Evolutionary conservation across 2,329 filamentous ascomycete species (phyloP).

Genomic region (Truncatella angustata): DNA sequence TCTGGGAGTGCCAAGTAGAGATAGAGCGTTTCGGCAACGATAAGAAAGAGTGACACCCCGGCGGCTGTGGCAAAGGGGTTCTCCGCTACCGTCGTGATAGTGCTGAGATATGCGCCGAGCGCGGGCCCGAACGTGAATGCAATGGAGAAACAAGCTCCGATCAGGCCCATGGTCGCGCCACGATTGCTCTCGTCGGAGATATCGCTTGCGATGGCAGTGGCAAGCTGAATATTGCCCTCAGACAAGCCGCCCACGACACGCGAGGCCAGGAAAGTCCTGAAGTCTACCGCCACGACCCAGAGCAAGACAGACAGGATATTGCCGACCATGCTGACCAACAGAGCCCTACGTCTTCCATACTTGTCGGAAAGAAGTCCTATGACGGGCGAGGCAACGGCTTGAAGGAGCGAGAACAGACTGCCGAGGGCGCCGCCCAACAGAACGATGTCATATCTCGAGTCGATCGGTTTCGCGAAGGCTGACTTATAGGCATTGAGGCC

Average conservation of each 20-base stretch:
- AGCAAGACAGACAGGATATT: slow-evolving; percentile 92
- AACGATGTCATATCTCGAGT: slow-evolving; percentile 95
- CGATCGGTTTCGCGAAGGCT: slow-evolving; percentile 86
- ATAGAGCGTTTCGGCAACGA: slow-evolving; percentile 85
- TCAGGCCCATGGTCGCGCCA: slow-evolving; percentile 91
- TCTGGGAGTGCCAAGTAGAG: slow-evolving; percentile 84
- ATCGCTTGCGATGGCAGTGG: slow-evolving; percentile 93
- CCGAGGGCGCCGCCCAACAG: slow-evolving; percentile 90
- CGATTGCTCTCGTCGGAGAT: slow-evolving; percentile 84
- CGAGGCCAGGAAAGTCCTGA: slow-evolving; percentile 93
- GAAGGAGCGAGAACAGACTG: slow-evolving; percentile 85
- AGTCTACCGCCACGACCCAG: slow-evolving; percentile 92
- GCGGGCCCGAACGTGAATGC: slow-evolving; percentile 96
- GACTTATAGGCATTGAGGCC: slow-evolving; percentile 95
- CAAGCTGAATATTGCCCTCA: slow-evolving; percentile 95
- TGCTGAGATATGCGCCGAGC: slow-evolving; percentile 81
- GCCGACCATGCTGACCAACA: slow-evolving; percentile 87
- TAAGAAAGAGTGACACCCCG: slow-evolving; percentile 79
- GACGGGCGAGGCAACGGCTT: slow-evolving; percentile 87
- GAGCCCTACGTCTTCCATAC: slow-evolving; percentile 80
- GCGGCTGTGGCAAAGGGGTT: slow-evolving; percentile 96
- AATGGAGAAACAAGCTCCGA: slow-evolving; percentile 94
- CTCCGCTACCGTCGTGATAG: slow-evolving; percentile 71
- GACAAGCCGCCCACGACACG: slow-evolving; percentile 89
- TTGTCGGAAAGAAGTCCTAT: slow-evolving; percentile 87